These are phyloP conservation scores for Blastocystis sp. DNA, from an alignment of 352 stramenopile genomes.

Conservation along the genomic window DNA sequence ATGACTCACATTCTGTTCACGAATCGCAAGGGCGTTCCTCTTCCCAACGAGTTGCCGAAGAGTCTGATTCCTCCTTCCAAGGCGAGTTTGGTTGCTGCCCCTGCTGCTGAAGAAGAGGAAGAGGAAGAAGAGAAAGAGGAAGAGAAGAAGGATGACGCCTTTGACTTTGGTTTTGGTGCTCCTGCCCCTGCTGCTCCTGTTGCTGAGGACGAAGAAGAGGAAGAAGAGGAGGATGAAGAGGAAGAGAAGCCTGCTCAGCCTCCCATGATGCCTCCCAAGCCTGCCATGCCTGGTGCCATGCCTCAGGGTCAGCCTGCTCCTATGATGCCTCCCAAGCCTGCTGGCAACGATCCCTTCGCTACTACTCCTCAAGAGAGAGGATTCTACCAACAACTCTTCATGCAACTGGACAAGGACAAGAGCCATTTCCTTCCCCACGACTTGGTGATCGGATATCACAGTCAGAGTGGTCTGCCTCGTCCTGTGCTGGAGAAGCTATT, in stretches of 20 bases:
- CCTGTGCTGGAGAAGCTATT: conserved; percentile 28
- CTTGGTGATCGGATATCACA: conserved; percentile 47
- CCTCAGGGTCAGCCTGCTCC: no score
- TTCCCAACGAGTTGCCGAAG: conserved; percentile 2
- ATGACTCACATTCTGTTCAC: conserved; percentile 19
- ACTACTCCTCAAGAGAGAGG: conserved; percentile 53
- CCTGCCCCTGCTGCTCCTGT: background rate
- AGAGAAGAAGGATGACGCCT: background rate
- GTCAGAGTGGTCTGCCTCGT: conserved; percentile 49
- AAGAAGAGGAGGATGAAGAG: background rate
- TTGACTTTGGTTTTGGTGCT: background rate
- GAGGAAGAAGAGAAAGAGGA: background rate
- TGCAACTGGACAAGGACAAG: conserved; percentile 45
- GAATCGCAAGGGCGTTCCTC: conserved; percentile 4
- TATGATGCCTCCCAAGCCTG: background rate
- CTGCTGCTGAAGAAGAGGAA: background rate
- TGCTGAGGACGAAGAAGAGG: background rate
- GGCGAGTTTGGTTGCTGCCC: background rate
- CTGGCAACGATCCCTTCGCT: conserved; percentile 31
- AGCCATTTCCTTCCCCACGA: background rate
- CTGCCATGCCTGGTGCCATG: background rate
- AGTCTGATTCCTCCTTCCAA: conserved; percentile 49
- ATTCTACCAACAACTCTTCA: conserved; percentile 52
- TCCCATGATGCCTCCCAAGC: background rate
- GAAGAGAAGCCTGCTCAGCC: background rate